A percentile compares a stretch with the other conserved stretches of the same genome.
Evolutionary conservation across 1,139 yeast species (phyloP).

Genomic region (Saccharomycopsis hybrid): DNA sequence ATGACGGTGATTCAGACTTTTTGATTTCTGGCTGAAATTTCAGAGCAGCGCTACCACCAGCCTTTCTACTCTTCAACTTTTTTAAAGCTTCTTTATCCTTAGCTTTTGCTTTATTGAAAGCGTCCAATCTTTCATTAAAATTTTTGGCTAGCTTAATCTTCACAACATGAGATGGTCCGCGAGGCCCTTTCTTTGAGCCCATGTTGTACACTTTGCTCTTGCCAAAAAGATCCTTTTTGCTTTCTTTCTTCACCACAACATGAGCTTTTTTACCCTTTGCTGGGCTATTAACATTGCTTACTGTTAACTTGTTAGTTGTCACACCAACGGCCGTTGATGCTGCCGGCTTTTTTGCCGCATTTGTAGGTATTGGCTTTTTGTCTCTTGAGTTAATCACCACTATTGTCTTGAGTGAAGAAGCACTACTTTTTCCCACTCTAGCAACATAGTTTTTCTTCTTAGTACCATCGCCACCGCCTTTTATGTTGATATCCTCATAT

Average conservation of each 20-base stretch:
- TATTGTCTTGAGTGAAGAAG: neutral
- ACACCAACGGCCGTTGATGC: neutral
- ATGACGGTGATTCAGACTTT: neutral
- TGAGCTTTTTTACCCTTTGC: neutral
- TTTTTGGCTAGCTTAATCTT: neutral
- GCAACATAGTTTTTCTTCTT: neutral
- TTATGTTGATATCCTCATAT: neutral
- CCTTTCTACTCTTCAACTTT: neutral
- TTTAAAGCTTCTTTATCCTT: neutral
- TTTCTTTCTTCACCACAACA: slow-evolving; percentile 4
- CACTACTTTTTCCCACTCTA: slow-evolving; percentile 5
- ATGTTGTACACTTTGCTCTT: neutral
- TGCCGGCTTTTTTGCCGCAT: neutral
- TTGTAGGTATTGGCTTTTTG: slow-evolving; percentile 3
- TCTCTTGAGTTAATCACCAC: slow-evolving; percentile 5
- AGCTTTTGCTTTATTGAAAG: neutral
- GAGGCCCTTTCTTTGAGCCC: neutral
- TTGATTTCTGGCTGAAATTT: neutral
- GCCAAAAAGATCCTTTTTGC: neutral
- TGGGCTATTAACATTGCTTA: no score
- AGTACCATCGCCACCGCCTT: neutral
- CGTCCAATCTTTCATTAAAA: neutral
- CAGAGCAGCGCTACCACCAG: neutral
- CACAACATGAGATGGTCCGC: slow-evolving; percentile 1
- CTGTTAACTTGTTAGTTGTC: no score